These are phyloP conservation scores for Pyricularia pennisetigena DNA, from an alignment of 2,329 filamentous ascomycete species.

Conservation along the genomic window DNA sequence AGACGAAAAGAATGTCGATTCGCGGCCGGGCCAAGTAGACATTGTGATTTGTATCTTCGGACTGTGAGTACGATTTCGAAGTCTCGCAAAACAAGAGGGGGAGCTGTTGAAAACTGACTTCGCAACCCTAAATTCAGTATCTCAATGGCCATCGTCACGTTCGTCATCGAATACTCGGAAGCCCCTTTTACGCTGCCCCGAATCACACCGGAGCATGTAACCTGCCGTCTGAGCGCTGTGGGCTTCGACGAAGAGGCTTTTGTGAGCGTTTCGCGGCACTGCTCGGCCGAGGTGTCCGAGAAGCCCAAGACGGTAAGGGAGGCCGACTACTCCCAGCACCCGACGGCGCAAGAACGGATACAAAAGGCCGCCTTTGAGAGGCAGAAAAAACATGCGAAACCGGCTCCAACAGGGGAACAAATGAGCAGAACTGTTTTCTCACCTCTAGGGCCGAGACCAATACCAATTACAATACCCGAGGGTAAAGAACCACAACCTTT, in stretches of 20 bases:
- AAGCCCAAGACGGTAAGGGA: background rate
- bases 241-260: background rate
- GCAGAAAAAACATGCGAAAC: background rate
- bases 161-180: constrained; percentile 9
- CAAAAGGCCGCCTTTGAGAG: background rate
- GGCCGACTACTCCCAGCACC: background rate
- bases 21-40: constrained; percentile 12
- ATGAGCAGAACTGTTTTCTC: background rate
- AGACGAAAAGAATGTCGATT: background rate
- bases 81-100: background rate
- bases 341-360: background rate
- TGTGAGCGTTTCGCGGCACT: background rate
- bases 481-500: background rate
- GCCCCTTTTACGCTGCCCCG: constrained; percentile 14
- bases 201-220: constrained; percentile 10
- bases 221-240: background rate
- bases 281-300: background rate
- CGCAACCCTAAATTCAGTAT: constrained; percentile 6
- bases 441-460: constrained; percentile 1
- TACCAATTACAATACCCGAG: background rate
- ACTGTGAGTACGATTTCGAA: constrained; percentile 13
- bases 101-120: background rate
- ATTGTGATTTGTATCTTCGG: constrained; percentile 17
- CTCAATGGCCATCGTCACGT: constrained; percentile 11
- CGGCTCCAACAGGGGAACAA: background rate